Percentiles rank a stretch among this genome's conserved stretches.
phyloP scores from a whole-genome alignment of 2,329 filamentous ascomycete genomes.

The Amesomyces nigricolor region DNA sequence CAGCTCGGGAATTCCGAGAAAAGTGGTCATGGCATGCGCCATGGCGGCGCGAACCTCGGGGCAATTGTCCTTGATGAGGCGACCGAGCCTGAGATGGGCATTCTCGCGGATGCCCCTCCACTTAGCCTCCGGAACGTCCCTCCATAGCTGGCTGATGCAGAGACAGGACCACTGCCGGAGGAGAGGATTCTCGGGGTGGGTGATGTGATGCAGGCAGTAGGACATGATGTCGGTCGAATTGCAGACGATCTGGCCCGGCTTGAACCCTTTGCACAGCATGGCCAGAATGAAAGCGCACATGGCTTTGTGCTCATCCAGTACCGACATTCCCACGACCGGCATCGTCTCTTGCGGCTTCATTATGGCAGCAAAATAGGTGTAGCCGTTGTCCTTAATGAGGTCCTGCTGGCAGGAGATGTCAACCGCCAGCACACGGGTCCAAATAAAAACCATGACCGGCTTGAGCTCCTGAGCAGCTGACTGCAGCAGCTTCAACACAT shows the following conservation, averaged over 20 bases:
- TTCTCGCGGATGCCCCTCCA: constrained; percentile 90
- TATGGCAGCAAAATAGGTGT: constrained; percentile 93
- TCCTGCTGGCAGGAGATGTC: constrained; percentile 92
- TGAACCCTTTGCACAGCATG: constrained; percentile 94
- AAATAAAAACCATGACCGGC: constrained; percentile 99
- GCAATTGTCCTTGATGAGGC: constrained; percentile 75
- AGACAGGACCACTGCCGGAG: constrained; percentile 93
- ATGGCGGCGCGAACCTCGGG: constrained; percentile 92
- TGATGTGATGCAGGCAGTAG: constrained; percentile 76
- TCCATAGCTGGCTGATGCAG: constrained; percentile 92
- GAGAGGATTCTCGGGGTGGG: constrained; percentile 80
- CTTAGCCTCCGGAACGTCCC: constrained; percentile 84
- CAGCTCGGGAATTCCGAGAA: constrained; percentile 86
- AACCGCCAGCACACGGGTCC: constrained; percentile 91
- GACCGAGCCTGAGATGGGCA: constrained; percentile 74
- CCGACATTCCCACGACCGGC: constrained; percentile 67
- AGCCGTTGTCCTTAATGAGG: constrained; percentile 92
- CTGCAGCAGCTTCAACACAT: constrained; percentile 94
- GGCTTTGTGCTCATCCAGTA: constrained; percentile 78
- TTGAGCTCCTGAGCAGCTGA: constrained; percentile 92
- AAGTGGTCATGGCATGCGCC: constrained; percentile 87
- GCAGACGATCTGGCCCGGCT: constrained; percentile 85
- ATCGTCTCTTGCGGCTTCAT: constrained; percentile 78
- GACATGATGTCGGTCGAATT: constrained; percentile 86
- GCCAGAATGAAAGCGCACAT: constrained; percentile 99